Evolutionary conservation across 2,329 filamentous ascomycete species (phyloP), one percentile per base, ranked within the genome.

Genomic region (Ceratocystis alfenasii): DNA sequence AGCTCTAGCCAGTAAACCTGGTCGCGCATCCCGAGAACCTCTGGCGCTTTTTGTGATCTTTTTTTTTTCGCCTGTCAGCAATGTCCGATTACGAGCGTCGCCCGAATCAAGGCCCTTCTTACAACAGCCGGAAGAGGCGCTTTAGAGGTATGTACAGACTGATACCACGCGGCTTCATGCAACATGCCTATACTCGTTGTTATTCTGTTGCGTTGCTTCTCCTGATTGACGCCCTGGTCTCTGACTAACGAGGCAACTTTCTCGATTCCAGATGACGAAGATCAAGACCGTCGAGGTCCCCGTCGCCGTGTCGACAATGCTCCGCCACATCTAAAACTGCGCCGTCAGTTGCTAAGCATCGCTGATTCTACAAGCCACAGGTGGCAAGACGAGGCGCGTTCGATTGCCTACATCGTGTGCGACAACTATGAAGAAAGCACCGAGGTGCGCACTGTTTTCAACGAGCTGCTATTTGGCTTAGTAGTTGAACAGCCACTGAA

Each of bases 401-500:
- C 81, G 63, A 87, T 95, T 71, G 89, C 89, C 41, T 88, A 87
- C 71, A 83, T 87, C 62, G 83, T 95, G 17, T 82, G 87, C 41
- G 90, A 95, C 57, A 88, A 95, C 75, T 88, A 88, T 73, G 91
- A 95, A n/a, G 88, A 95, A 73, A 85, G 87, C 70, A 65, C 59
- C 36, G 87, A 91, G 70, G 78, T 95, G 65, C 86, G 86, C 69
- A 82, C 80, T 41, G 84, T 81, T 63, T 95, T 95, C 74, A 79
- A 89, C 70, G 83, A 87, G 66, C 81, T 95, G 36, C 79, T 86
- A 6, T 77, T 92, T 67, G 89, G 93, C 75, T 80, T 97, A 70
- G 81, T 88, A 55, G 74, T 90, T 45, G 94, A 99, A 77, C 94
- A 99, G 77, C 94, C 94, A 0, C 87, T 99, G 75, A 97, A 97